Evolutionary conservation across 805 yeast species (phyloP).

Genomic region (Kazachstania bromeliacearum): DNA sequence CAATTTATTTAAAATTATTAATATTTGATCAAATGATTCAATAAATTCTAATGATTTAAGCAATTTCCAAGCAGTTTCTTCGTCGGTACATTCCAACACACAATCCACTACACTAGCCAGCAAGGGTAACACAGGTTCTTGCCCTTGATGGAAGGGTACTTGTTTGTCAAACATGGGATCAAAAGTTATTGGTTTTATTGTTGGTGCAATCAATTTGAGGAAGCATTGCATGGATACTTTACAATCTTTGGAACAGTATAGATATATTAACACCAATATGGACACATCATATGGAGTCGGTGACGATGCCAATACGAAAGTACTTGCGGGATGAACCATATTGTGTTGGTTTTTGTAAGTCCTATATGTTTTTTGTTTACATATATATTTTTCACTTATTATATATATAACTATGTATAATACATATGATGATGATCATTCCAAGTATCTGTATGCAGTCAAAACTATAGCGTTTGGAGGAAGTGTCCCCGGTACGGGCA

Average conservation of each 20-base stretch:
- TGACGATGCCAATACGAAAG: not conserved
- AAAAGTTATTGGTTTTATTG: slow-evolving; percentile 10
- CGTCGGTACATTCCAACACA: slow-evolving; percentile 4
- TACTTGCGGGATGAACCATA: not conserved
- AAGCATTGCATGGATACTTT: slow-evolving; percentile 10
- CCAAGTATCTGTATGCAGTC: slow-evolving; percentile 75
- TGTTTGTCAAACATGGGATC: slow-evolving; percentile 15
- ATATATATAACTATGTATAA: too few species aligned
- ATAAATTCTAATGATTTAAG: slow-evolving; percentile 6
- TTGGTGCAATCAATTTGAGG: slow-evolving; percentile 14
- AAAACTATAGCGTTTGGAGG: slow-evolving; percentile 68
- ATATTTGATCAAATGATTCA: slow-evolving; percentile 5
- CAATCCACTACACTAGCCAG: slow-evolving; percentile 6
- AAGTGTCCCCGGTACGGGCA: slow-evolving; percentile 81
- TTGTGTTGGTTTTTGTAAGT: not conserved
- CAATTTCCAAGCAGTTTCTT: slow-evolving; percentile 2
- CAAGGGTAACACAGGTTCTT: slow-evolving; percentile 17
- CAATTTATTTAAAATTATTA: slow-evolving; percentile 1
- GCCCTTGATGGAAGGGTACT: slow-evolving; percentile 1
- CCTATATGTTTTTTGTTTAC: too few species aligned
- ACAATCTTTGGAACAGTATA: slow-evolving; percentile 11
- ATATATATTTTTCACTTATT: too few species aligned
- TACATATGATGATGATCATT: slow-evolving; percentile 32
- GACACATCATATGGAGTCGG: slow-evolving; percentile 23
- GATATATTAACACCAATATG: slow-evolving; percentile 14